Evolutionary conservation across 2,329 filamentous ascomycete species (phyloP), one percentile per base, ranked within the genome.

Genomic region (Aureobasidium uvarum): DNA sequence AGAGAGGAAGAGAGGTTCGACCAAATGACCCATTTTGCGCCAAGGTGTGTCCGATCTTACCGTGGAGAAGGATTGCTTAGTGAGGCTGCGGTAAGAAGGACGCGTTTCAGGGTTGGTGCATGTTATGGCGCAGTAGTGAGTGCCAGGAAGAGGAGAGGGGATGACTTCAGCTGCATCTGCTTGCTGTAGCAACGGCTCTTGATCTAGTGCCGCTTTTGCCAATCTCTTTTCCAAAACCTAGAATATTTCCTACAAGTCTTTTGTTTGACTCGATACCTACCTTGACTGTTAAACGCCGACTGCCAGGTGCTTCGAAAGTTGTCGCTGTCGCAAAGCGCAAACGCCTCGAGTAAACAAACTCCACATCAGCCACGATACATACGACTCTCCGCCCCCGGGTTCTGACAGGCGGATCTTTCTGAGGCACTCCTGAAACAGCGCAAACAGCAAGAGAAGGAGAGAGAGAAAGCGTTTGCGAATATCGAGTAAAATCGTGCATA

Each of bases 121-220:
- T 51, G 46, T 63, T 55, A 33, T 41, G 46, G 48, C 31, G 31
- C 48, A 52, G 25, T 25, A 52, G 25, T 25, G 25, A 25, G 48
- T 52, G 60, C 43, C 39, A 33, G 31, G 33, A 39, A 36, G 45
- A 50, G 58, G 58, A 20, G 45, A 51, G 56, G 58, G 43, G 58
- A 51, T 46, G 43, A 46, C 58, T 48, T 62, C 56, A 60, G 41
- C 55, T 60, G 41, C 23, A 13, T 28, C 23, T 48, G 41, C 43
- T 60, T 60, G 56, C 56, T 60, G 56, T 60, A 60, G 56, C 56
- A 60, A 60, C 56, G 56, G 56, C 39, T 39, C 55, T 58, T 46
- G 55, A 58, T 58, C 55, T 48, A 48, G 41, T 48, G 45, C 43
- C 46, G 58, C 58, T 51, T 45, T 45, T 41, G 58, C 58, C 46